Conservation (phyloP, 352 stramenopile genomes). For the Pythium myriotylum region DNA sequence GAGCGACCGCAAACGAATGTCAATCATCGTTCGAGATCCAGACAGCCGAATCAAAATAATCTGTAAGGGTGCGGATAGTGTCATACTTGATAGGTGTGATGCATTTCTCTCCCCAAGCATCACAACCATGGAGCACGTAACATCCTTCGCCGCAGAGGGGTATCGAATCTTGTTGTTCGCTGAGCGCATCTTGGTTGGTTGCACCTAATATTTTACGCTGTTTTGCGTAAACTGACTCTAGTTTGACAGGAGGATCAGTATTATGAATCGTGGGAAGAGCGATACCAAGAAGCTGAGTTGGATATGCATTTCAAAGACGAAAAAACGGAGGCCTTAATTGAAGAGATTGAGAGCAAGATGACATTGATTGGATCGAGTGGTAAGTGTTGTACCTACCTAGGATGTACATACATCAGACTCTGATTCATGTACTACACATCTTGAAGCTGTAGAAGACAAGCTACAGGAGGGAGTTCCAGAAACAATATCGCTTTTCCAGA, state of each 20-base stretch:
- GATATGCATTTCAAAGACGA: conserved; percentile 69
- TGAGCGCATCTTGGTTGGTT: conserved; percentile 61
- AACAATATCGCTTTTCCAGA: conserved; percentile 90
- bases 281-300: conserved; percentile 72
- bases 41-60: conserved; percentile 59
- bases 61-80: conserved; percentile 83
- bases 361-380: conserved; percentile 86
- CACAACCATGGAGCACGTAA: conserved; percentile 75
- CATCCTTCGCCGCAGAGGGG: conserved; percentile 81
- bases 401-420: too few species aligned
- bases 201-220: background rate
- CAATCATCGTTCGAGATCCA: conserved; percentile 68
- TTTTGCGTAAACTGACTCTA: background rate
- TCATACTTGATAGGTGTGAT: conserved; percentile 74
- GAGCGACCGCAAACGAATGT: conserved; percentile 85
- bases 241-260: conserved; percentile 56
- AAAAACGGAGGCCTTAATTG: conserved; percentile 54
- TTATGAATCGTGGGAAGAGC: conserved; percentile 66
- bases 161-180: conserved; percentile 88
- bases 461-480: conserved; percentile 96
- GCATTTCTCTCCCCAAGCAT: conserved; percentile 54
- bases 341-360: conserved; percentile 86
- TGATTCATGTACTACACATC: background rate
- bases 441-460: conserved; percentile 95
- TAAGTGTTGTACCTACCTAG: too few species aligned